Conservation (phyloP, 495 filamentous ascomycete genomes). For the Pyrenula aspistea region DNA sequence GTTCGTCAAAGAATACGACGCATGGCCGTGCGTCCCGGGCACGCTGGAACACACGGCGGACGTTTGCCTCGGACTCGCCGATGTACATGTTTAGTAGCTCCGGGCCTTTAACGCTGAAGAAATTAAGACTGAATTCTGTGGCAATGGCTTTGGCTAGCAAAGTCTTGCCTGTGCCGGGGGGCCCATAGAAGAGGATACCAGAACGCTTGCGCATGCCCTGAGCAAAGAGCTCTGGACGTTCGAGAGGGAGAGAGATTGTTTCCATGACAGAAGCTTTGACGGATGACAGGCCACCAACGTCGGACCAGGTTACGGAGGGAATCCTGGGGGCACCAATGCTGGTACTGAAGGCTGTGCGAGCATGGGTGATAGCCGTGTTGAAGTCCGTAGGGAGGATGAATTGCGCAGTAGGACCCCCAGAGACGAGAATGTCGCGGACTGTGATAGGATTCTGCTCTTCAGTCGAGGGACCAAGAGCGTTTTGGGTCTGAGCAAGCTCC, state of each 20-base stretch:
- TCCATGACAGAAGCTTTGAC: conserved; percentile 95
- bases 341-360: conserved; percentile 94
- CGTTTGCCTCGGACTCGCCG: conserved; percentile 95
- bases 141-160: conserved; percentile 95
- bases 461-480: conserved; percentile 14
- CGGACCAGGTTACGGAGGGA: conserved; percentile 90
- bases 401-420: conserved; percentile 72
- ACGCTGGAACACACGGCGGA: conserved; percentile 88
- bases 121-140: conserved; percentile 96
- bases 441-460: conserved; percentile 32
- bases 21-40: conserved; percentile 92
- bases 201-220: conserved; percentile 98
- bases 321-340: conserved; percentile 97
- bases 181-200: conserved; percentile 95
- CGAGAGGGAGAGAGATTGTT: conserved; percentile 88
- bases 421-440: conserved; percentile 69
- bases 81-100: conserved; percentile 99
- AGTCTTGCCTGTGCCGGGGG: conserved; percentile 94
- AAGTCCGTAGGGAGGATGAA: conserved; percentile 82
- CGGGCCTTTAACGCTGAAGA: conserved; percentile 97
- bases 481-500: conserved; percentile 39
- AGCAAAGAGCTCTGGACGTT: conserved; percentile 88
- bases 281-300: conserved; percentile 86
- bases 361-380: conserved; percentile 79
- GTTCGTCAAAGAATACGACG: conserved; percentile 96